Evolutionary conservation across 352 stramenopile species (phyloP), one percentile per base, ranked within the genome.

Genomic region (Pythium myriotylum): DNA sequence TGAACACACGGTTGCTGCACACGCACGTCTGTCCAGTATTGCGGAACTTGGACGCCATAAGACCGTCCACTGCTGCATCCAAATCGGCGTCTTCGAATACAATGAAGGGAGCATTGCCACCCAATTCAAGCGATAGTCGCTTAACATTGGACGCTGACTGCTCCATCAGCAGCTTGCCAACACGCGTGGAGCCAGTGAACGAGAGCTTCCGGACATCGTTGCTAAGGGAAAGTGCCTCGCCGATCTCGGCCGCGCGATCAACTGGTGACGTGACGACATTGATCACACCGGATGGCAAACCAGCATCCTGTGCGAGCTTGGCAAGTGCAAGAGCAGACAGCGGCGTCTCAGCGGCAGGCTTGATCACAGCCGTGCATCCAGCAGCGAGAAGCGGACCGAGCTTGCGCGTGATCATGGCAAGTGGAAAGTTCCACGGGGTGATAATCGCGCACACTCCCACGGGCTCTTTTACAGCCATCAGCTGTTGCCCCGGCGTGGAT

Each of bases 351-450:
- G 97, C 96, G 16, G 92, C 89, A 22, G 98, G 97, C 70, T 99
- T 99, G 16, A 99, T 72, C 7, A 99, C 91, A 7, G 88, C 82
- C 2, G 95, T 97, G 72, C 97, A 99, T 17, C 98, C 97, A 4
- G 92, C 91, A 12, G 91, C 88, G 13, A 99, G 70, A 32, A 95
- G 96, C 1, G 95, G 94, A 6, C 77, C 96, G 8, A 97, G 79
- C 73, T 99, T 99, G 17, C 97, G 82, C 26, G 97, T 98, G 60
- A 99, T 97, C 97, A 99, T 99, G 3, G 96, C 96, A 39, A 97
- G 72, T 6, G 97, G 97, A 68, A 99, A 99, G 77, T 99, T 99
- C 97, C 97, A 99, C 16, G 94, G 97, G 49, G 96, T 98, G 57
- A 99, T 96, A 48, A 99, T 88, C 24, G 77, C 93, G 57, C 80